A percentile compares a stretch with the other conserved stretches of the same genome.
Conservation (phyloP, 2,329 filamentous ascomycete genomes). For the Aschersonia sp. region DNA sequence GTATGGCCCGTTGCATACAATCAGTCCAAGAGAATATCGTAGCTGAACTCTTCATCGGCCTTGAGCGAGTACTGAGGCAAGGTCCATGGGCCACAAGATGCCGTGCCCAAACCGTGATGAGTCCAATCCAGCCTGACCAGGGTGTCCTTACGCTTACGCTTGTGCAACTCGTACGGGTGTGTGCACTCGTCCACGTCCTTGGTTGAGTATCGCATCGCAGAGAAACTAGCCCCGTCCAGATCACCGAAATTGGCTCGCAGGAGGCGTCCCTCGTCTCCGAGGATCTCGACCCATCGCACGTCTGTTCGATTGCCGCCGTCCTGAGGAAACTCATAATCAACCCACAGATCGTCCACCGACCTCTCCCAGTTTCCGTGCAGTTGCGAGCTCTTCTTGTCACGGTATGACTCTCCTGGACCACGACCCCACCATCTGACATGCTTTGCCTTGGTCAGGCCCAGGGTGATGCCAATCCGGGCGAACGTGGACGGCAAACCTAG, state of each 20-base stretch:
- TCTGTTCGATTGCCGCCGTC: constrained; percentile 53
- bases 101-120: constrained; percentile 49
- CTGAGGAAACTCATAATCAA: constrained; percentile 54
- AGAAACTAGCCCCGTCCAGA: constrained; percentile 38
- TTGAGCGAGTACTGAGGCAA: constrained; percentile 30
- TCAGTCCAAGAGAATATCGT: constrained; percentile 29
- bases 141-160: constrained; percentile 31
- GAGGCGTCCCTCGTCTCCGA: constrained; percentile 16
- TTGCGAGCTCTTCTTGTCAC: constrained; percentile 50
- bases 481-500: constrained; percentile 38
- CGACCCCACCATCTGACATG: constrained; percentile 49
- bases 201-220: constrained; percentile 38
- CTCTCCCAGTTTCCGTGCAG: constrained; percentile 36
- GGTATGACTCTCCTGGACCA: constrained; percentile 52
- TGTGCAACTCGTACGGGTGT: constrained; percentile 47
- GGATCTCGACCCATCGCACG: constrained; percentile 42
- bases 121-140: constrained; percentile 44
- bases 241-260: constrained; percentile 30
- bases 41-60: constrained; percentile 25
- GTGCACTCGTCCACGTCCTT: constrained; percentile 35
- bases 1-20: not conserved
- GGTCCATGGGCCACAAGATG: constrained; percentile 45
- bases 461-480: constrained; percentile 48
- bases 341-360: constrained; percentile 35
- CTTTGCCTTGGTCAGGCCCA: constrained; percentile 22